Evolutionary conservation across 23 red algal species (phyloP).

Genomic region (Gracilaria caudata): DNA sequence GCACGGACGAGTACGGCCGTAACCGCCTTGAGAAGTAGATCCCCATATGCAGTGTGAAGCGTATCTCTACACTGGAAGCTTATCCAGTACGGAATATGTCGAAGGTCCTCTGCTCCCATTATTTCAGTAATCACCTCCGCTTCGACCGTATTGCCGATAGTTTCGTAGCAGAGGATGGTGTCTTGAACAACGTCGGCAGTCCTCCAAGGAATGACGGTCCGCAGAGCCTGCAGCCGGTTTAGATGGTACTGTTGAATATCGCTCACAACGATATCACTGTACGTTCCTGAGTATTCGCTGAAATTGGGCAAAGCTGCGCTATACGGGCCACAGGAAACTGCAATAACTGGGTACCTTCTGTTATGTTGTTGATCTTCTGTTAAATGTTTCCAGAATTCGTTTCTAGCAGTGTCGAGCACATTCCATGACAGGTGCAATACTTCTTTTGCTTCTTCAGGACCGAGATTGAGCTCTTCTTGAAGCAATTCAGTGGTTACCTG

Average conservation of each 20-base stretch:
- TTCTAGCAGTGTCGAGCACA: background rate
- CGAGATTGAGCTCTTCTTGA: conserved; percentile 19
- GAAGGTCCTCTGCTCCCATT: conserved; percentile 20
- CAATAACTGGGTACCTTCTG: conserved; percentile 24
- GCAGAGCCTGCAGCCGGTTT: conserved; percentile 4
- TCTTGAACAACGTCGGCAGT: background rate
- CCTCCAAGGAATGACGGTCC: background rate
- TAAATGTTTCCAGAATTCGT: conserved; percentile 9
- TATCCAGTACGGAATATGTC: conserved; percentile 48
- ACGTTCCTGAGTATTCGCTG: conserved; percentile 44
- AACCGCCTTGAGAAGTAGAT: conserved; percentile 1
- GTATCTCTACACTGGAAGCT: conserved; percentile 49
- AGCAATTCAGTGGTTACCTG: conserved; percentile 26
- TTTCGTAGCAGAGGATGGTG: conserved; percentile 38
- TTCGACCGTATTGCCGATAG: conserved; percentile 36
- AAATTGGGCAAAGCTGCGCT: conserved; percentile 29
- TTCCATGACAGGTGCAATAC: background rate
- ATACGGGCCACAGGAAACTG: conserved; percentile 39
- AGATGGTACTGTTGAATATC: conserved; percentile 30
- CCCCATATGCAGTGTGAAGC: conserved; percentile 11
- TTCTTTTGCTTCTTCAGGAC: conserved; percentile 6
- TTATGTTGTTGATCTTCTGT: background rate
- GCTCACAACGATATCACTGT: background rate
- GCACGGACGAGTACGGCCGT: background rate
- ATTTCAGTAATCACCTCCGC: conserved; percentile 4